Base-by-base conservation (phyloP, 805 yeast genomes). In the Saccharomycopsis fodiens region DNA sequence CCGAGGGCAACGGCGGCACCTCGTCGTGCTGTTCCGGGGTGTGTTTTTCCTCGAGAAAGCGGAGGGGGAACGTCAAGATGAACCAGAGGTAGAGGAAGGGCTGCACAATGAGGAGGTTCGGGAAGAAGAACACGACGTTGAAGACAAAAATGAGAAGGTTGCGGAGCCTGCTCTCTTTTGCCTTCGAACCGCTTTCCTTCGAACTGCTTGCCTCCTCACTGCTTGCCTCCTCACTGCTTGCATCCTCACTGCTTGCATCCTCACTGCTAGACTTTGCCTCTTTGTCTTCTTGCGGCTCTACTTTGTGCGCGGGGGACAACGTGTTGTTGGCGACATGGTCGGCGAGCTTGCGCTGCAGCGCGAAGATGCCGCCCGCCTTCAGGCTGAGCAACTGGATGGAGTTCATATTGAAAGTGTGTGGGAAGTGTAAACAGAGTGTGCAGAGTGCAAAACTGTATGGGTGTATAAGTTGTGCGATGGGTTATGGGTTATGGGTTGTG, bases 11-110 rank as follows among this genome's bases (percentile, higher is more conserved):
- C 31, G 25, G 44, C 17, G 12, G 7, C 10, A 15, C 16, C 6
- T 42, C 39, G 23, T 52, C 48, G 21, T 23, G 20, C 13, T 39
- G 43, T 19, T 23, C 40, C 35, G 20, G 13, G 5, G 41, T 42
- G 27, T 48, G 45, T 32, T 50, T 51, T 27, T 54, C 54, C 37
- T 64, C 68, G 23, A 76, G 56, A 15, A 74, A 55, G 46, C 69
- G 65, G 50, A 79, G 61, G 0, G 89, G 89, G 55, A 71, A 76
- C 1, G 79, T 69, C 4, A 75, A 46, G n/a, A 80, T 50, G 42
- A 64, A 67, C 74, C 84, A 70, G 1, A 72, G 36, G 40, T 71
- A 65, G 3, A 63, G 49, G 13, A 76, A 46, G 2, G 89, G 88
- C 46, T 69, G 70, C n/a, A 74, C 51, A 3, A 81, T 51, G 4